Evolutionary conservation across 2,329 filamentous ascomycete species (phyloP).

Genomic region (Penicillium polonicum): DNA sequence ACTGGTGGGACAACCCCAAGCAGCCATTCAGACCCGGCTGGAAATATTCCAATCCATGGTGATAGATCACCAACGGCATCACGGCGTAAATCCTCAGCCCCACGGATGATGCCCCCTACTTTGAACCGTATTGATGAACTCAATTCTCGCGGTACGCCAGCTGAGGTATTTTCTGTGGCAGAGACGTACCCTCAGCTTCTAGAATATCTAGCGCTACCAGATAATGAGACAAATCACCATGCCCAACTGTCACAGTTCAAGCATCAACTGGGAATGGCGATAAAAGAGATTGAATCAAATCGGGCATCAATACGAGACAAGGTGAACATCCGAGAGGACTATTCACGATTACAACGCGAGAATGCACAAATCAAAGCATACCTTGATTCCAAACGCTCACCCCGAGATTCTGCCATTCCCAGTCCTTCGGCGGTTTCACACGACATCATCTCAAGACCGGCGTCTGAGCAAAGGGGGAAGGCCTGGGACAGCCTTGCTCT

Average conservation of each 20-base stretch:
- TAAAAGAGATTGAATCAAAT: conserved; percentile 24
- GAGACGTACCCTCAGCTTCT: conserved; percentile 16
- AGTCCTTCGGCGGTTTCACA: conserved; percentile 3
- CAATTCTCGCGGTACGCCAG: not conserved
- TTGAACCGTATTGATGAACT: not conserved
- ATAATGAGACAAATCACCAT: conserved; percentile 9
- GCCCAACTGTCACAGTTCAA: conserved; percentile 20
- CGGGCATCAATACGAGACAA: conserved; percentile 19
- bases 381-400: conserved; percentile 16
- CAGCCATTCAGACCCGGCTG: not conserved
- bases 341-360: conserved; percentile 23
- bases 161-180: conserved; percentile 7
- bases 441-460: conserved; percentile 13
- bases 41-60: not conserved
- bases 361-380: conserved; percentile 24
- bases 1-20: conserved; percentile 14
- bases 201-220: conserved; percentile 12
- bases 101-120: not conserved
- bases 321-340: conserved; percentile 23
- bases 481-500: conserved; percentile 29
- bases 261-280: conserved; percentile 24
- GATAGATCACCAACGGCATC: not conserved
- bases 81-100: not conserved
- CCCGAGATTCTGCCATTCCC: conserved; percentile 11
- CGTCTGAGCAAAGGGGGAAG: conserved; percentile 17